phyloP scores from a whole-genome alignment of 106 monocot genomes.

The Dendrobium huoshanense region DNA sequence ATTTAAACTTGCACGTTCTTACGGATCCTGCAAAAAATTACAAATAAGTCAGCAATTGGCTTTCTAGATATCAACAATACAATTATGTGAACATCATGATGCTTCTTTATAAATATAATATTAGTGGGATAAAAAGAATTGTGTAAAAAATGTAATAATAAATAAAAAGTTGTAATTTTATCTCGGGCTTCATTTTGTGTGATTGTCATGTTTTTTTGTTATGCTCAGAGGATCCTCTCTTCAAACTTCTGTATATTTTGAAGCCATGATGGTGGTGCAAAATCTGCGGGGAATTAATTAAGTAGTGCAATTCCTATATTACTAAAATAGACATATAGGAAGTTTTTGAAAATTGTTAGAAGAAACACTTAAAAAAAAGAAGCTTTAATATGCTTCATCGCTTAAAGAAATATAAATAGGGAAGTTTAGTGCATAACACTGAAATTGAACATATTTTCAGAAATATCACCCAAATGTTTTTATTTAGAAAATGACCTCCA shows the following conservation, averaged over 20 bases:
- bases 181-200: neutral
- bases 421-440: neutral
- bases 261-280: neutral
- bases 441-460: neutral
- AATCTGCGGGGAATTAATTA: neutral
- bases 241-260: neutral
- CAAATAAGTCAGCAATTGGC: no score
- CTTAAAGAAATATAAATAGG: neutral
- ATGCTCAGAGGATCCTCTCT: neutral
- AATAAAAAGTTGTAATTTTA: no score
- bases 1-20: no score
- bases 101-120: no score
- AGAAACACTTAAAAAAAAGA: neutral
- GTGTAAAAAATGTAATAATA: no score
- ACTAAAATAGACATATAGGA: neutral
- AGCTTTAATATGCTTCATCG: neutral
- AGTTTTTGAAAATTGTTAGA: neutral
- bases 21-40: no score
- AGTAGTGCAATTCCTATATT: neutral
- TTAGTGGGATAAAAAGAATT: no score
- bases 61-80: no score
- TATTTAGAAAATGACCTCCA: neutral
- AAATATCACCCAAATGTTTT: neutral
- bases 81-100: no score
- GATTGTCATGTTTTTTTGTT: neutral